These are phyloP conservation scores for Diutina pseudorugosa DNA, from an alignment of 1,139 yeast species.

Conservation along the genomic window DNA sequence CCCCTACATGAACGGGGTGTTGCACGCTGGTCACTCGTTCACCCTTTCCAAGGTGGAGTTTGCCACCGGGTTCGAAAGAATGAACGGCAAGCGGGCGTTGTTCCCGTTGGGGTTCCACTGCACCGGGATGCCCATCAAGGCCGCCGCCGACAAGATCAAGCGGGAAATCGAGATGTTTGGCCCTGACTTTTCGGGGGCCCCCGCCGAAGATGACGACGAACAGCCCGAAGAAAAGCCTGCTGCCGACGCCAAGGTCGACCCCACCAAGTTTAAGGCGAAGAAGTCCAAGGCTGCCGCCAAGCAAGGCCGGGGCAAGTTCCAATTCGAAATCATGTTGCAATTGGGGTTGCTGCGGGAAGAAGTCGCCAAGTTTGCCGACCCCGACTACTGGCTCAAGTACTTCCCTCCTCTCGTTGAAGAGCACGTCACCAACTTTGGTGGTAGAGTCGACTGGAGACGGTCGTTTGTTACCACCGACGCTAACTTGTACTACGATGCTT, in stretches of 20 bases:
- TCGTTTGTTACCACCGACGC: conserved; percentile 90
- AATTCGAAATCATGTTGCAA: conserved; percentile 92
- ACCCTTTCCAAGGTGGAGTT: conserved; percentile 93
- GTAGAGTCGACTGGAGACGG: conserved; percentile 98
- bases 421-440: conserved; percentile 77
- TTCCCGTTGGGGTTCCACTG: conserved; percentile 98
- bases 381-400: conserved; percentile 75
- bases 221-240: conserved; percentile 28
- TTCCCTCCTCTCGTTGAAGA: conserved; percentile 85
- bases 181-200: conserved; percentile 59
- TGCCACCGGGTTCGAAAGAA: conserved; percentile 87
- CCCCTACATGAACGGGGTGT: conserved; percentile 97
- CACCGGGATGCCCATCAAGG: conserved; percentile 98
- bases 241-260: conserved; percentile 46
- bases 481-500: conserved; percentile 90
- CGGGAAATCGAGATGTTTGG: conserved; percentile 93
- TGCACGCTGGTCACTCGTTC: conserved; percentile 96
- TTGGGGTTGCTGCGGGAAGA: conserved; percentile 78
- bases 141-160: conserved; percentile 90
- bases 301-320: conserved; percentile 88
- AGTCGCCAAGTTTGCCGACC: conserved; percentile 79
- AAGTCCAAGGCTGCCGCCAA: conserved; percentile 90
- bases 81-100: conserved; percentile 85
- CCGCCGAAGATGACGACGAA: conserved; percentile 39
- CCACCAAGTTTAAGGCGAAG: conserved; percentile 82